phyloP scores from a whole-genome alignment of 2,329 filamentous ascomycete genomes.

The Scedosporium dehoogii region DNA sequence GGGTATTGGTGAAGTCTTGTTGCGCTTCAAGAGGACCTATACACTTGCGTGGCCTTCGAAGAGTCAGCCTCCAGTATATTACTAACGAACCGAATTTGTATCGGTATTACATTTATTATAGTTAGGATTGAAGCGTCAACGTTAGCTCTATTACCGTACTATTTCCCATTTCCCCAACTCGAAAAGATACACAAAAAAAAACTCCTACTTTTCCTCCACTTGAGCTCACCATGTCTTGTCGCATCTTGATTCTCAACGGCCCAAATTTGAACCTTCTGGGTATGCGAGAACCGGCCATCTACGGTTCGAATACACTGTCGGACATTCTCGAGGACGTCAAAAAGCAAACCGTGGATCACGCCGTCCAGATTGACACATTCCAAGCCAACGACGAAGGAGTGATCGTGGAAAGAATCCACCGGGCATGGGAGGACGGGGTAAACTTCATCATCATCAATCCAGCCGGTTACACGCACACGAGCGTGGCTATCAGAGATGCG shows the following conservation, averaged over 20 bases:
- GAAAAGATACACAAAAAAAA: too few relatives aligned
- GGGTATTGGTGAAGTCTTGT: too few relatives aligned
- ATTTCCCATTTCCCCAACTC: too few relatives aligned
- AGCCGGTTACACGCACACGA: conserved; percentile 66
- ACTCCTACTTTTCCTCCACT: too few relatives aligned
- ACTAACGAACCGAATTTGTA: too few relatives aligned
- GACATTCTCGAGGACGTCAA: conserved; percentile 45
- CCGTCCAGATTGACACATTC: conserved; percentile 44
- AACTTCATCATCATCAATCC: conserved; percentile 69
- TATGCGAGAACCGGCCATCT: conserved; percentile 62
- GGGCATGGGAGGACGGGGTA: conserved; percentile 39
- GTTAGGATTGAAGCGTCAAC: too few relatives aligned
- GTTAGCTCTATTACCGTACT: too few relatives aligned
- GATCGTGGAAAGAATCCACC: conserved; percentile 64
- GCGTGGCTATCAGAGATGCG: conserved; percentile 66
- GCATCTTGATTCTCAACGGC: conserved; percentile 47
- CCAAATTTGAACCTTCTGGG: conserved; percentile 76
- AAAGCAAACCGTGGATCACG: conserved; percentile 37
- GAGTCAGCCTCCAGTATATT: too few relatives aligned
- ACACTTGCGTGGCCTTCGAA: too few relatives aligned
- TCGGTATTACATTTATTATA: too few relatives aligned
- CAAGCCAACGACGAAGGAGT: conserved; percentile 74
- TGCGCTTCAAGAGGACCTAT: too few relatives aligned
- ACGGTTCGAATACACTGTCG: conserved; percentile 58
- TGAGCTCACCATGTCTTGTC: not conserved